Evolutionary conservation across 768 basidiomycete genomes (phyloP), one percentile per base, ranked within the genome.

Genomic region (Porphyrellus cyaneotinctus): DNA sequence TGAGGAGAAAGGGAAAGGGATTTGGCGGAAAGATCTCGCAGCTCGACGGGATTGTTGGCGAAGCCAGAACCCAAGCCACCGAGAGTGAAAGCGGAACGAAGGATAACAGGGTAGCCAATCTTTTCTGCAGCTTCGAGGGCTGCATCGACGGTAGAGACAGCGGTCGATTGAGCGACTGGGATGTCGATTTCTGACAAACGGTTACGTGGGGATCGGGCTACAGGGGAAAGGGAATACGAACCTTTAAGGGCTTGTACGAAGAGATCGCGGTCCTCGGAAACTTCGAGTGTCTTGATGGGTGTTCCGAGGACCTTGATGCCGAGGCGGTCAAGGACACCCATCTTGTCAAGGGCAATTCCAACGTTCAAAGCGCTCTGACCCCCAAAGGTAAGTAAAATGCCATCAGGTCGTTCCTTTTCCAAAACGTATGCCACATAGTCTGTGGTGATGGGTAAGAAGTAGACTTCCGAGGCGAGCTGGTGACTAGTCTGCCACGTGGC

Each of bases 401-500:
- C 97, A 67, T 98, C 97, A 0, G 97, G 97, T 10, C 94, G 81
- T 74, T 98, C 97, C 74, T 95, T 97, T 76, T 99, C 97, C 69
- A 98, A 77, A 24, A 99, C 93, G 66, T 97, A 97, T 56, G 97
- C 95, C 58, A 99, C 97, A 71, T 98, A 98, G 71, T 98, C 97
- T 47, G 91, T 74, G 0, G 97, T 97, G 64, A 99, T 83, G 43
- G 97, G 97, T 32, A 99, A 73, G 75, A 98, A 99, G 75, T 98
- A 99, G 60, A 98, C 93, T 69, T 97, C 91, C 2, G 88, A 88
- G 26, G 97, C 97, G 58, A 99, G 79, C 69, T 97, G 86, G 68
- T 99, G 97, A 9, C 95, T 97, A 1, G 97, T 98, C 73, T 99
- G 97, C 88, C 95, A 97, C 28, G 97, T 98, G 38, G 97, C 95